Evolutionary conservation across 805 yeast species (phyloP).

Genomic region (Teunomyces kruisii): DNA sequence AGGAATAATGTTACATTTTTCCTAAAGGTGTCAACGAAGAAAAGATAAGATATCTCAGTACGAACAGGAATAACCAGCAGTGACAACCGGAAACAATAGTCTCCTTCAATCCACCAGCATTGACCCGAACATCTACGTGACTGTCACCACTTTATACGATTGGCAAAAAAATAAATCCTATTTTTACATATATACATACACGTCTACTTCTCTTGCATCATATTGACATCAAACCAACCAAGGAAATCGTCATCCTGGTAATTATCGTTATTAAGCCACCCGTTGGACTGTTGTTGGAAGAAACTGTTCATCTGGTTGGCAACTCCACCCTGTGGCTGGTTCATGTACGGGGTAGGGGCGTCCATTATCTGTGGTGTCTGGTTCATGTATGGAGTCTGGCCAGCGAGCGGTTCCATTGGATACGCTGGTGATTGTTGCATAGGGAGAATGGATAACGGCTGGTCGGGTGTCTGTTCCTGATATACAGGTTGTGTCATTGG

Average conservation of each 20-base stretch:
- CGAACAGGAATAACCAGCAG: no score
- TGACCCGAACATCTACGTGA: no score
- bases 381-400: slow-evolving; percentile 3
- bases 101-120: no score
- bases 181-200: not conserved
- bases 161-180: not conserved
- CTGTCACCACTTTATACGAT: no score
- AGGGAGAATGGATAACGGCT: not conserved
- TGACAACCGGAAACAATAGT: no score
- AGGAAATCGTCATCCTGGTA: slow-evolving; percentile 75
- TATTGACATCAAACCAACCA: slow-evolving; percentile 88
- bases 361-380: not conserved
- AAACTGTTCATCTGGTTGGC: slow-evolving; percentile 52
- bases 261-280: slow-evolving; percentile 71
- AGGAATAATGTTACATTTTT: no score
- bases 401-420: not conserved
- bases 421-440: slow-evolving; percentile 3
- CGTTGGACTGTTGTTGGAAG: slow-evolving; percentile 78
- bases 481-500: slow-evolving; percentile 1
- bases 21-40: no score
- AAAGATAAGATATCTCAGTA: no score
- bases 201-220: slow-evolving; percentile 14
- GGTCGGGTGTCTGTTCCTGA: not conserved
- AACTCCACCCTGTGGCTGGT: slow-evolving; percentile 12
- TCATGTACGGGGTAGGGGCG: slow-evolving; percentile 11